phyloP scores from a whole-genome alignment of 345 rosid species.

The Salix caprea region DNA sequence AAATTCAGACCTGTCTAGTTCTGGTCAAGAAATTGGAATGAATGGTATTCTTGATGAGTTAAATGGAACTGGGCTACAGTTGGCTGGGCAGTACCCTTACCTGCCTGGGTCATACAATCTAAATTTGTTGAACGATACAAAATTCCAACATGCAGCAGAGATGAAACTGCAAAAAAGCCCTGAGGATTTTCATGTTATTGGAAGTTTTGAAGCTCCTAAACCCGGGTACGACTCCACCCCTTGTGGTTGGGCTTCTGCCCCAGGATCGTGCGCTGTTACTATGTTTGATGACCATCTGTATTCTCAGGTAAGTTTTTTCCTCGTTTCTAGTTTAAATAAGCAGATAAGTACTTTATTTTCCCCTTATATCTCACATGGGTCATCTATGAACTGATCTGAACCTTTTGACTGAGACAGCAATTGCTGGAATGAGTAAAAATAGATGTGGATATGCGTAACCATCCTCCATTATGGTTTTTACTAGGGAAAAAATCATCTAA shows the following conservation, averaged over 20 bases:
- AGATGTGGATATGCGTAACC: not conserved
- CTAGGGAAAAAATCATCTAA: not conserved
- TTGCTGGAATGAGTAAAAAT: not conserved
- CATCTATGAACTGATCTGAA: slow-evolving; percentile 1
- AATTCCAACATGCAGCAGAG: slow-evolving; percentile 43
- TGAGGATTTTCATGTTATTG: slow-evolving; percentile 52
- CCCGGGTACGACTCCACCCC: slow-evolving; percentile 39
- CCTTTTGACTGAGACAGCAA: not conserved
- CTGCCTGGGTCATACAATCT: slow-evolving; percentile 39
- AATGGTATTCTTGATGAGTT: slow-evolving; percentile 49
- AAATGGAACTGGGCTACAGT: slow-evolving; percentile 41
- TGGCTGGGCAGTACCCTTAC: slow-evolving; percentile 44
- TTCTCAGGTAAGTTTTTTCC: slow-evolving; percentile 40
- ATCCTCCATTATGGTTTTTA: not conserved
- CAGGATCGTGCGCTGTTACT: slow-evolving; percentile 50
- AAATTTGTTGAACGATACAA: slow-evolving; percentile 40
- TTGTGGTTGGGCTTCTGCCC: slow-evolving; percentile 54
- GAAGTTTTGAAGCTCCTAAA: slow-evolving; percentile 50
- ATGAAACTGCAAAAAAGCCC: slow-evolving; percentile 47
- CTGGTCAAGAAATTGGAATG: slow-evolving; percentile 53
- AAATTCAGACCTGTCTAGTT: slow-evolving; percentile 56
- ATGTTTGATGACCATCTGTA: slow-evolving; percentile 53
- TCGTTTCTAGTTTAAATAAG: not conserved
- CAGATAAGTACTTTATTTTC: not conserved
- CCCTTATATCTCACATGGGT: not conserved